phyloP scores from a whole-genome alignment of 352 stramenopile genomes.

The Aphanomyces invadans region DNA sequence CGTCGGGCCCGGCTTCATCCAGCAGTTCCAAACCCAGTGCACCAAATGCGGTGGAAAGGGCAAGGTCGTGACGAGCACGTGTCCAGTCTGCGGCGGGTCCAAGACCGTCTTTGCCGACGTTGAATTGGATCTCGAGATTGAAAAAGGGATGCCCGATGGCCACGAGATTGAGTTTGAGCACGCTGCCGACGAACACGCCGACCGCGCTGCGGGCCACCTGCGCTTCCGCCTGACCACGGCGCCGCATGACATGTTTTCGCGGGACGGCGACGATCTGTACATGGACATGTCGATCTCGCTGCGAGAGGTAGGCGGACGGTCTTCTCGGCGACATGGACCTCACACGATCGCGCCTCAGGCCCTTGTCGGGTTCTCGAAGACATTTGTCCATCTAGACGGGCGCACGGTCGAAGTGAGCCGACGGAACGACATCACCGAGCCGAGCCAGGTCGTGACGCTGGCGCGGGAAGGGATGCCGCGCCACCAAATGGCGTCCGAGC shows the following conservation, averaged over 20 bases:
- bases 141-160: slow-evolving; percentile 89
- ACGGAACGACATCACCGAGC: slow-evolving; percentile 83
- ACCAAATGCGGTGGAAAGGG: slow-evolving; percentile 90
- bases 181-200: slow-evolving; percentile 82
- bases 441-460: slow-evolving; percentile 85
- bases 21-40: slow-evolving; percentile 83
- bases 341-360: slow-evolving; percentile 32
- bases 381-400: slow-evolving; percentile 91
- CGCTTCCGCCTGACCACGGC: slow-evolving; percentile 86
- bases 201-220: slow-evolving; percentile 88
- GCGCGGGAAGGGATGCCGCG: slow-evolving; percentile 94
- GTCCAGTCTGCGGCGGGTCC: slow-evolving; percentile 74
- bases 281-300: slow-evolving; percentile 93
- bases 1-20: slow-evolving; percentile 72
- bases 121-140: slow-evolving; percentile 92
- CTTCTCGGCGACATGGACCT: neutral
- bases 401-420: slow-evolving; percentile 82
- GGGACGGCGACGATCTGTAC: slow-evolving; percentile 92
- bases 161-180: slow-evolving; percentile 92
- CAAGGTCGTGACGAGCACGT: slow-evolving; percentile 87
- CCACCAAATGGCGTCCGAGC: slow-evolving; percentile 77
- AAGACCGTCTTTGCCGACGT: slow-evolving; percentile 91
- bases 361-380: slow-evolving; percentile 89
- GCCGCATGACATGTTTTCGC: slow-evolving; percentile 81
- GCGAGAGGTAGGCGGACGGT: slow-evolving; percentile 45